Base-by-base conservation (phyloP, 129 eudicot species). In the Silybum marianum region DNA sequence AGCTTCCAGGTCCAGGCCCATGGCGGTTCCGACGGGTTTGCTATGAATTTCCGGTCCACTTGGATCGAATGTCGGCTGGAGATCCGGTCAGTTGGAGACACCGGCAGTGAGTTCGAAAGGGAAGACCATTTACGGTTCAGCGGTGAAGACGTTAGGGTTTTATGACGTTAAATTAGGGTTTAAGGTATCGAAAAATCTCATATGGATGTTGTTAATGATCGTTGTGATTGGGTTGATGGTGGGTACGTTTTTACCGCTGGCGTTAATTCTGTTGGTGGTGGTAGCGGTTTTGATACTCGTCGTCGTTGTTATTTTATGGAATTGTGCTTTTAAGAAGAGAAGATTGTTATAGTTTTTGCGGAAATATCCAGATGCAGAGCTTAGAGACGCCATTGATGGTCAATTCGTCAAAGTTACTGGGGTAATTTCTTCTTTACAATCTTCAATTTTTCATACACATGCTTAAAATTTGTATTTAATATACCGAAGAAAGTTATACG, bases 11-110 rank as follows among this genome's bases (percentile, higher is more conserved):
- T 90, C 91, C 34, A 90, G 93, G 9, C 93, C 89, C 34, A 73
- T 84, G 83, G 79, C 82, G 6, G 87, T 87, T 34, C 95, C 98
- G 2, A 90, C 99, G 6, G 99, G 99, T 28, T 78, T 96, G 18
- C 92, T 95, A 19, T 75, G 92, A 22, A 89, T 95, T 0, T 93
- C 99, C 73, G 99, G 99, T n/a, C 97, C 99, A 18, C 73, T 90
- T n/a, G 85, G 90, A 10, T 84, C 91, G 76, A 82, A 88, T 58
- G 80, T 81, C 42, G 89, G 89, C 72, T 90, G 93, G 66, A 72
- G 95, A 83, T 83, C 98, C 21, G 96, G 92, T 8, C 93, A 84
- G 82, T 74, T 88, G n/a, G 97, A 87, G 21, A 73, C 71, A 38
- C 69, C 83, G 48, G 10, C 75, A 19, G 22, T 74, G 25, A 8